Conservation (phyloP, 306 rosid genomes). For the Prosopis cineraria region DNA sequence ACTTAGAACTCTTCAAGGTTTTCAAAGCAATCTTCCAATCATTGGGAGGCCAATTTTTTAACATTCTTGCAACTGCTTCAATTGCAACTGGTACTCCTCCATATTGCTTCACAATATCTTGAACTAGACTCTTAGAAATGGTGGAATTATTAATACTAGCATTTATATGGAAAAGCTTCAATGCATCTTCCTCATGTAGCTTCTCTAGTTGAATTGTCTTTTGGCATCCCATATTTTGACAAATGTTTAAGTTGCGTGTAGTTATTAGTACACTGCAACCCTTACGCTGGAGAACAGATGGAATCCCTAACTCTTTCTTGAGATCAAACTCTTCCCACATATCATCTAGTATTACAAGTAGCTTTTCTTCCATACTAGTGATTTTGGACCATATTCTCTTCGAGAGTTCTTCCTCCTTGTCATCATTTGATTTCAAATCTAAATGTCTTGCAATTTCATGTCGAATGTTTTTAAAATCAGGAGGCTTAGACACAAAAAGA, state of each 20-base stretch:
- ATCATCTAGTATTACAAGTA: constrained; percentile 33
- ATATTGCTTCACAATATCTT: not conserved
- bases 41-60: not conserved
- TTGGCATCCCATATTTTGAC: constrained; percentile 3
- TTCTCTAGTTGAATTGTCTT: not conserved
- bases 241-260: not conserved
- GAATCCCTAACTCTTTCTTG: constrained; percentile 28
- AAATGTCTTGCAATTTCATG: not conserved
- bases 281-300: not conserved
- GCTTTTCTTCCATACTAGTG: not conserved
- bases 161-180: constrained; percentile 8
- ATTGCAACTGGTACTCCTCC: constrained; percentile 25
- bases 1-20: not conserved
- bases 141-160: not conserved
- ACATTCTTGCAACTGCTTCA: constrained; percentile 2
- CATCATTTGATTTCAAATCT: fast-evolving
- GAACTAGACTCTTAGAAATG: not conserved
- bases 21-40: constrained; percentile 7
- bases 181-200: constrained; percentile 1
- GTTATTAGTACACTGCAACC: constrained; percentile 7
- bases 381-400: not conserved
- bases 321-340: constrained; percentile 24
- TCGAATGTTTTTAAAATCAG: not conserved
- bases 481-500: not conserved
- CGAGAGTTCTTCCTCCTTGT: not conserved